phyloP scores from a whole-genome alignment of 1,284 basidiomycete genomes.

The Wallemia ichthyophaga region DNA sequence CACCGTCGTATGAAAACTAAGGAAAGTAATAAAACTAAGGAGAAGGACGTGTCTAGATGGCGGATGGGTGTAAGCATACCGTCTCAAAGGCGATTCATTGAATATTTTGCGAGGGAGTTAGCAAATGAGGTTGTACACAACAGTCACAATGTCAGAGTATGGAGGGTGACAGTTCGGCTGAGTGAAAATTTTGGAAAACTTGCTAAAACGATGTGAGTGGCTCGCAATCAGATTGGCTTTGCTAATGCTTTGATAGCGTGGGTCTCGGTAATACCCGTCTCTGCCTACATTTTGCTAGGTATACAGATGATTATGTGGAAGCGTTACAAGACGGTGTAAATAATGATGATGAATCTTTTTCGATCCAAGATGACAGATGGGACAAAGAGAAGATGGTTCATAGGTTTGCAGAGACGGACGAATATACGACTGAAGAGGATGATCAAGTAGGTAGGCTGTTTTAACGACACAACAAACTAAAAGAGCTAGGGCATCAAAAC shows the following conservation, averaged over 20 bases:
- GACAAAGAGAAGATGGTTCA: not conserved
- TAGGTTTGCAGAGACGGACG: not conserved
- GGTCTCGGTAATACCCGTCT: not conserved
- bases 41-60: not conserved
- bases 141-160: not conserved
- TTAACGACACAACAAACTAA: not conserved
- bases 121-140: not conserved
- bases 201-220: not conserved
- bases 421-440: not conserved
- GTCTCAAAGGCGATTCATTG: not conserved
- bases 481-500: not conserved
- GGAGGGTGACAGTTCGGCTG: not conserved
- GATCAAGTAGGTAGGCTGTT: not conserved
- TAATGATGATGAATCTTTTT: not conserved
- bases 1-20: not conserved
- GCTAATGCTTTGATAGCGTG: not conserved
- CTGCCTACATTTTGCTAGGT: not conserved
- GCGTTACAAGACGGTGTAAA: not conserved
- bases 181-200: not conserved
- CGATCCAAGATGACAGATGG: not conserved
- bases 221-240: not conserved
- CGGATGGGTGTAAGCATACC: not conserved
- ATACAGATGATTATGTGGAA: not conserved
- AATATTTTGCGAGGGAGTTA: not conserved
- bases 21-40: not conserved